These are phyloP conservation scores for Cucurbita moschata DNA, from an alignment of 306 rosid genomes.

Conservation along the genomic window DNA sequence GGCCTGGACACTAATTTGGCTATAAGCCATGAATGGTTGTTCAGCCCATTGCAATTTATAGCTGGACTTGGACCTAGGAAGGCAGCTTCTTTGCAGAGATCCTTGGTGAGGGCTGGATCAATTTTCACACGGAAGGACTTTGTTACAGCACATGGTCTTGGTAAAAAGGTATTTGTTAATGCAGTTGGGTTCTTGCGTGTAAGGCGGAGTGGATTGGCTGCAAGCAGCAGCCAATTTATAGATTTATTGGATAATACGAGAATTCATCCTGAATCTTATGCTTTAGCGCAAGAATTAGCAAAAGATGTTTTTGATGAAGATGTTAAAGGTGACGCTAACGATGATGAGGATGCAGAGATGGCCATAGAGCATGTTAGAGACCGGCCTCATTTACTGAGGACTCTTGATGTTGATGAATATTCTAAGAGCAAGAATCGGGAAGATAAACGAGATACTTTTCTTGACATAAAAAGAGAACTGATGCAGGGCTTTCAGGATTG, in stretches of 20 bases:
- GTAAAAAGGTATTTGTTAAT: constrained; percentile 86
- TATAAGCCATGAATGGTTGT: constrained; percentile 83
- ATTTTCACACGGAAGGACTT: constrained; percentile 87
- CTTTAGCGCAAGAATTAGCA: constrained; percentile 84
- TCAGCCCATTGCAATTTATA: constrained; percentile 75
- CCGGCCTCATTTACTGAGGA: constrained; percentile 60
- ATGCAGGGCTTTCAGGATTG: constrained; percentile 94
- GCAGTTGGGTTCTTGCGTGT: constrained; percentile 95
- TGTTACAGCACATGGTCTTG: constrained; percentile 57
- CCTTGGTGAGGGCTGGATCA: constrained; percentile 80
- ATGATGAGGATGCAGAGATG: constrained; percentile 97
- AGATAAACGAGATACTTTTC: constrained; percentile 63
- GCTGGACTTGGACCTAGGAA: constrained; percentile 99
- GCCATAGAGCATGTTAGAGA: constrained; percentile 96
- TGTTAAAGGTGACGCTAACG: constrained; percentile 56
- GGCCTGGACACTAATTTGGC: constrained; percentile 91
- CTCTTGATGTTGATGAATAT: constrained; percentile 66
- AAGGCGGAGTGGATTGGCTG: constrained; percentile 85
- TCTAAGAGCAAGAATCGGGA: constrained; percentile 40
- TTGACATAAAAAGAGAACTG: constrained; percentile 74
- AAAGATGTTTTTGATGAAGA: constrained; percentile 82
- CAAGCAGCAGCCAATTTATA: constrained; percentile 76
- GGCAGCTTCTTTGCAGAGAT: constrained; percentile 85
- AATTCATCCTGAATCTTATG: constrained; percentile 93
- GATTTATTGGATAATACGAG: constrained; percentile 96